A percentile compares a stretch with the other conserved stretches of the same genome.
Conservation (phyloP, 192 early-diverging fungal species). For the Coemansia sp. region DNA sequence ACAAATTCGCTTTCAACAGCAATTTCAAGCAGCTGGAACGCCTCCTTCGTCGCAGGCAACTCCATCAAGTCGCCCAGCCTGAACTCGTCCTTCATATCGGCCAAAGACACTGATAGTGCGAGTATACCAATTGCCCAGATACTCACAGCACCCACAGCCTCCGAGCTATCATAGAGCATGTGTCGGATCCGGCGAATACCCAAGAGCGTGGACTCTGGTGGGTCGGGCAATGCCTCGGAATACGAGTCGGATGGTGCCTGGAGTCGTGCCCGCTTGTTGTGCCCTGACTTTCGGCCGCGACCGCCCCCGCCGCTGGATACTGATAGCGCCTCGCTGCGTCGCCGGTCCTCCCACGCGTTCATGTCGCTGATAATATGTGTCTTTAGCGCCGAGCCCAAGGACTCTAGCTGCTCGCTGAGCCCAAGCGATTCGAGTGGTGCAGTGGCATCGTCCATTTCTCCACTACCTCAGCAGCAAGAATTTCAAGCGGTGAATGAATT, state of each 20-base stretch:
- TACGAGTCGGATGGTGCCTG: slow-evolving; percentile 2
- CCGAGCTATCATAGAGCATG: slow-evolving; percentile 8
- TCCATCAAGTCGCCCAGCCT: slow-evolving; percentile 28
- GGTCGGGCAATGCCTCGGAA: slow-evolving; percentile 27
- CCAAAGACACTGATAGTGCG: slow-evolving; percentile 40
- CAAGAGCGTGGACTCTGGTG: slow-evolving; percentile 23
- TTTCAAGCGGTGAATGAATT: background rate
- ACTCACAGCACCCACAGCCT: slow-evolving; percentile 8
- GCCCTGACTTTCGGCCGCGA: slow-evolving; percentile 16
- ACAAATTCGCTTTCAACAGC: slow-evolving; percentile 32
- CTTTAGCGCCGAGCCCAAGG: slow-evolving; percentile 40
- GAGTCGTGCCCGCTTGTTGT: slow-evolving; percentile 22
- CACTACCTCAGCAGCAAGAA: background rate
- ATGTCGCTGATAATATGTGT: slow-evolving; percentile 53
- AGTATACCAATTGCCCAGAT: slow-evolving; percentile 43
- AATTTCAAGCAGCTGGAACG: slow-evolving; percentile 37
- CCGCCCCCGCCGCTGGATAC: background rate
- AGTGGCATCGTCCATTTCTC: slow-evolving; percentile 2
- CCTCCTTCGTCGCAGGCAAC: slow-evolving; percentile 29
- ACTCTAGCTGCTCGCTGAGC: slow-evolving; percentile 24
- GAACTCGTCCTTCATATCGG: slow-evolving; percentile 49
- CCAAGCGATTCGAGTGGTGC: slow-evolving; percentile 1
- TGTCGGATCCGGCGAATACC: slow-evolving; percentile 27
- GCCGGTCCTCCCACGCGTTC: slow-evolving; percentile 44
- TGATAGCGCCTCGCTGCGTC: slow-evolving; percentile 24